These are phyloP conservation scores for Trichoderma virens DNA, from an alignment of 495 filamentous ascomycete genomes.

Conservation along the genomic window DNA sequence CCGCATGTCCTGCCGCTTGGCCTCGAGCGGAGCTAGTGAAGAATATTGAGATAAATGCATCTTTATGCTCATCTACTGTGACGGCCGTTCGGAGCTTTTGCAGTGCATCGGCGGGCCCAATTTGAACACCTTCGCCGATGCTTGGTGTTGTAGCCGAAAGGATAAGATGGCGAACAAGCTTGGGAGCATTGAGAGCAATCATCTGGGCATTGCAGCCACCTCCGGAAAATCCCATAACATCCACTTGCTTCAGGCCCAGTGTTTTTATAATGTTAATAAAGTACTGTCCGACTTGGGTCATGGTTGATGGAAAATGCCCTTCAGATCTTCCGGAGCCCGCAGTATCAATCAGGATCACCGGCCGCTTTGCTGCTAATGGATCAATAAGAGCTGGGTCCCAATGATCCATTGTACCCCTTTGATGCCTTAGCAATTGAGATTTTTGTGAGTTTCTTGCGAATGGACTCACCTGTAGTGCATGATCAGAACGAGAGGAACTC, in stretches of 20 bases:
- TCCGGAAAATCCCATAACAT: conserved; percentile 24
- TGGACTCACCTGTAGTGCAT: conserved; percentile 22
- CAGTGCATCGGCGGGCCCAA: conserved; percentile 11
- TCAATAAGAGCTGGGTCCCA: too few relatives aligned
- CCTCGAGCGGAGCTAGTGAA: conserved; percentile 15
- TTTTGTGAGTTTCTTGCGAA: neutral
- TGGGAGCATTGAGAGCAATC: conserved; percentile 16
- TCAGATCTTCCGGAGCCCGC: conserved; percentile 19
- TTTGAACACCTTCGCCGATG: conserved; percentile 10
- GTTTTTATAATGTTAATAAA: conserved; percentile 47
- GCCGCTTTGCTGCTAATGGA: too few relatives aligned
- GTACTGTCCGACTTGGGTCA: conserved; percentile 41
- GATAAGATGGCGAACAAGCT: conserved; percentile 17
- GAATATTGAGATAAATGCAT: conserved; percentile 15
- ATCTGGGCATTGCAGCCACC: conserved; percentile 21
- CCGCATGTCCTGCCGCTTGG: conserved; percentile 16
- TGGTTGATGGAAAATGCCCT: conserved; percentile 17
- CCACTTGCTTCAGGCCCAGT: conserved; percentile 35
- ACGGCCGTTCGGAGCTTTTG: conserved; percentile 1
- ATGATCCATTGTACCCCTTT: too few relatives aligned
- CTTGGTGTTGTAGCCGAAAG: conserved; percentile 19
- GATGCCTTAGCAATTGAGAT: too few relatives aligned
- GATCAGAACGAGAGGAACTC: conserved; percentile 23
- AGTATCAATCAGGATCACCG: too few relatives aligned
- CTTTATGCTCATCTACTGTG: conserved; percentile 13